phyloP scores from a whole-genome alignment of 495 filamentous ascomycete genomes.

The Immersiella caudata region DNA sequence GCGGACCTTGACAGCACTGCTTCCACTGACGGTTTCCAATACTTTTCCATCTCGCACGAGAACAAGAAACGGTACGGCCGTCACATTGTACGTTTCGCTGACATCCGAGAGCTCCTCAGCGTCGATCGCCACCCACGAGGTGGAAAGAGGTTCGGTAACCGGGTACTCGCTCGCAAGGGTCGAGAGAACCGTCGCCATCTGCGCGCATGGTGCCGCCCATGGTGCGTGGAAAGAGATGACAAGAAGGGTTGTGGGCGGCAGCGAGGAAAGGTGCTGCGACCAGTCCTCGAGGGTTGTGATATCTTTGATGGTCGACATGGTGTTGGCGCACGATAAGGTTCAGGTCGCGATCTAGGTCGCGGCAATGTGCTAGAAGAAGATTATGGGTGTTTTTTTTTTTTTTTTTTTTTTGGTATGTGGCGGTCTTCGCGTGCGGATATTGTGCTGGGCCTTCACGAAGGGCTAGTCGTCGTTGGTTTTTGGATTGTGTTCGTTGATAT shows the following conservation, averaged over 20 bases:
- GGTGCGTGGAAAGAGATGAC: conserved; percentile 92
- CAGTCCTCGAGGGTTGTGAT: conserved; percentile 72
- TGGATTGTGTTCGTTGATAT: background rate
- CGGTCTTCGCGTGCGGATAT: too few relatives aligned
- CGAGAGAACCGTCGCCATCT: conserved; percentile 85
- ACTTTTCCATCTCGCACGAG: conserved; percentile 70
- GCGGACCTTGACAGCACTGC: conserved; percentile 80
- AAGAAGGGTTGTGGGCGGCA: conserved; percentile 68
- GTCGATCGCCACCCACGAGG: conserved; percentile 84
- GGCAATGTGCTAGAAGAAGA: background rate
- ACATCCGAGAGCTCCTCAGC: conserved; percentile 88
- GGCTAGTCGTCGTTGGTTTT: background rate
- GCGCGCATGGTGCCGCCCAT: conserved; percentile 95
- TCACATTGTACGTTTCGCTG: conserved; percentile 86
- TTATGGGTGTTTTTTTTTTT: background rate
- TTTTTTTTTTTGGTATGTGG: too few relatives aligned
- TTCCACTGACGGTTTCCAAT: conserved; percentile 82
- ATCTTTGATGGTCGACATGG: conserved; percentile 73
- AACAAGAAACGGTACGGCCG: conserved; percentile 89
- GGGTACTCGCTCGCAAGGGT: conserved; percentile 84
- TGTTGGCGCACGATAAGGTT: background rate
- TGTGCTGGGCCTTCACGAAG: background rate
- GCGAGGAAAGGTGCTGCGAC: conserved; percentile 60
- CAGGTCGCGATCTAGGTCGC: background rate
- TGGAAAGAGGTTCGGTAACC: conserved; percentile 60